Percentiles rank a stretch among this genome's conserved stretches.
These are phyloP conservation scores for Leccinum olivaceopallidum DNA, from an alignment of 768 basidiomycete genomes.

Conservation along the genomic window DNA sequence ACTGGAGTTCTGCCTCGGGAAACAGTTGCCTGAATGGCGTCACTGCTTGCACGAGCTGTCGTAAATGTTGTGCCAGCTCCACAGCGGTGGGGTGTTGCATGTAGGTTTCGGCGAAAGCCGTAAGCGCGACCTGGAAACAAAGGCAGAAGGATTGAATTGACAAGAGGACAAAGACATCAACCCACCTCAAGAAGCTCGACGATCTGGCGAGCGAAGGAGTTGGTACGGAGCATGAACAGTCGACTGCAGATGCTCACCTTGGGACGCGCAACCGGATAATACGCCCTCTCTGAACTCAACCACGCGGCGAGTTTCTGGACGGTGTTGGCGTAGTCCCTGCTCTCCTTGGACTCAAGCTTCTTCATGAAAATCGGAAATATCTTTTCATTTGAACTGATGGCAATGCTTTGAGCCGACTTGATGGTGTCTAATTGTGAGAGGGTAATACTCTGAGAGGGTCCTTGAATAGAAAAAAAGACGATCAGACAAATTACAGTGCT, in stretches of 20 bases:
- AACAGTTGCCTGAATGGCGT: slow-evolving; percentile 24
- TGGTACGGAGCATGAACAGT: slow-evolving; percentile 3
- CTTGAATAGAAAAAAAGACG: slow-evolving; percentile 7
- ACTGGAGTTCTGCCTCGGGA: slow-evolving; percentile 22
- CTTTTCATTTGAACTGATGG: slow-evolving; percentile 34
- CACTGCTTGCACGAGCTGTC: slow-evolving; percentile 20
- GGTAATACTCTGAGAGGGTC: not conserved
- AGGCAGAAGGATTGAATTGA: slow-evolving; percentile 1
- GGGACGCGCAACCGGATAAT: slow-evolving; percentile 50
- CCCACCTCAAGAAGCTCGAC: slow-evolving; percentile 49
- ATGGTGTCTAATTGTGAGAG: slow-evolving; percentile 9
- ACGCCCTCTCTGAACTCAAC: slow-evolving; percentile 49
- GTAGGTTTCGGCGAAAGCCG: slow-evolving; percentile 16
- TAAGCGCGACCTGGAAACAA: slow-evolving; percentile 22
- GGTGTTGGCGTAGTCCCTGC: slow-evolving; percentile 19
- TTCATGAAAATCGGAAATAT: slow-evolving; percentile 37
- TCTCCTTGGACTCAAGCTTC: slow-evolving; percentile 34
- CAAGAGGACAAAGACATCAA: slow-evolving; percentile 2
- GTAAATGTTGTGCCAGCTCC: slow-evolving; percentile 15
- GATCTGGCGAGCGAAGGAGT: slow-evolving; percentile 40
- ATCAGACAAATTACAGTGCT: not conserved
- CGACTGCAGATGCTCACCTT: slow-evolving; percentile 37
- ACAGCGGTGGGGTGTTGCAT: not conserved
- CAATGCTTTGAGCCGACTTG: slow-evolving; percentile 19
- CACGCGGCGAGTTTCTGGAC: slow-evolving; percentile 44